Conservation (phyloP, 768 basidiomycete genomes). For the Auricularia cornea region DNA sequence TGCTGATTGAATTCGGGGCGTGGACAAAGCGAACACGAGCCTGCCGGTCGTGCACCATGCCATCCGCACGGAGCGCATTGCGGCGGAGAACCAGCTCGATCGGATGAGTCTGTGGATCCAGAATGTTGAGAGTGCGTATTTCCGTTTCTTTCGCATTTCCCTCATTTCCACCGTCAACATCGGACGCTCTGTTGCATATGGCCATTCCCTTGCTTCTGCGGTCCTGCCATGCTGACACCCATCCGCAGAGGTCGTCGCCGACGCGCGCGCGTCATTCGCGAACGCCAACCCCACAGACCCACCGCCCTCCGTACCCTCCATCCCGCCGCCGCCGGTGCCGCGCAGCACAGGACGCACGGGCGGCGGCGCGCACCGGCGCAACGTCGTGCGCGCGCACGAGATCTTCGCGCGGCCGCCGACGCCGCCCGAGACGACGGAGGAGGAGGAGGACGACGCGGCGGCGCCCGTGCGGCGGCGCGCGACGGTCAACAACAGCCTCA, state of each 20-base stretch:
- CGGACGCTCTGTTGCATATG: too few relatives aligned
- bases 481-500: too few relatives aligned
- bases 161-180: background rate
- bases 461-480: too few relatives aligned
- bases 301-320: conserved; percentile 54
- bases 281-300: conserved; percentile 41
- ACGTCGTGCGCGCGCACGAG: conserved; percentile 3
- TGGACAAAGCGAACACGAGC: conserved; percentile 28
- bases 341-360: conserved; percentile 37
- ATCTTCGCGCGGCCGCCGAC: background rate
- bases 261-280: conserved; percentile 70
- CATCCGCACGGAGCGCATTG: conserved; percentile 42
- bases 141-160: background rate
- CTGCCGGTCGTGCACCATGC: conserved; percentile 48
- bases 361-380: conserved; percentile 34
- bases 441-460: background rate
- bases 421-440: background rate
- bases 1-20: background rate
- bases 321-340: conserved; percentile 39
- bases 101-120: conserved; percentile 77
- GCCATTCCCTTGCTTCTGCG: too few relatives aligned
- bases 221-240: background rate
- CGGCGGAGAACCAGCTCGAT: conserved; percentile 48
- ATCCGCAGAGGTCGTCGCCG: conserved; percentile 65
- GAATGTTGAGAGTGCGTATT: conserved; percentile 68